Evolutionary conservation across 1,284 basidiomycete species (phyloP).

Genomic region (Agroathelia rolfsii): DNA sequence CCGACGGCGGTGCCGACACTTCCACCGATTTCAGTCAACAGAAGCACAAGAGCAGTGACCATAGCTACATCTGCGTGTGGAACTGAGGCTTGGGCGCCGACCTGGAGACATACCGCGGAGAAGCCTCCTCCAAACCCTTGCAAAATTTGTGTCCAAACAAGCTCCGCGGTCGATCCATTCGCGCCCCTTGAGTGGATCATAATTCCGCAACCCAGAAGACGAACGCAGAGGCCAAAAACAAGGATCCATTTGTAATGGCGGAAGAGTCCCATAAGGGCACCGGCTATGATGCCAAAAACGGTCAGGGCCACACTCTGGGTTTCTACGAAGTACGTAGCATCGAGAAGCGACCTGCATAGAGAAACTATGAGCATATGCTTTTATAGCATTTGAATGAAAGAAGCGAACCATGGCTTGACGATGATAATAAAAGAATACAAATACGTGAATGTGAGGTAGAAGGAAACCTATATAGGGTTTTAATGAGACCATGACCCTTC

Average conservation of each 20-base stretch:
- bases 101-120: slow-evolving; percentile 44
- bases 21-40: slow-evolving; percentile 54
- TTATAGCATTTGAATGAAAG: background rate
- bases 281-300: slow-evolving; percentile 36
- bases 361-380: background rate
- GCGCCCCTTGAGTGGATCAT: slow-evolving; percentile 43
- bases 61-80: slow-evolving; percentile 51
- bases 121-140: slow-evolving; percentile 53
- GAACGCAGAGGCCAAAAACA: slow-evolving; percentile 41
- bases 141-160: slow-evolving; percentile 44
- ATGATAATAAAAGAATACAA: slow-evolving; percentile 31
- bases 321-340: slow-evolving; percentile 25
- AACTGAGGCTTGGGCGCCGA: slow-evolving; percentile 56
- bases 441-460: slow-evolving; percentile 29
- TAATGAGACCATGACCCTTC: background rate
- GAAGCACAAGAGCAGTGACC: slow-evolving; percentile 55
- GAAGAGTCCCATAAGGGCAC: slow-evolving; percentile 29
- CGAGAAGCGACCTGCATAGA: slow-evolving; percentile 17
- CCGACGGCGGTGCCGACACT: slow-evolving; percentile 38
- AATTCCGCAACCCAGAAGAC: slow-evolving; percentile 40
- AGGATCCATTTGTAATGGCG: slow-evolving; percentile 40
- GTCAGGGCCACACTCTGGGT: slow-evolving; percentile 35
- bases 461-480: too few relatives aligned
- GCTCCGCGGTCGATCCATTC: slow-evolving; percentile 27
- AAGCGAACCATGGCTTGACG: slow-evolving; percentile 25